Conservation (phyloP, 1,284 basidiomycete genomes). For the Chalciporus sp. region DNA sequence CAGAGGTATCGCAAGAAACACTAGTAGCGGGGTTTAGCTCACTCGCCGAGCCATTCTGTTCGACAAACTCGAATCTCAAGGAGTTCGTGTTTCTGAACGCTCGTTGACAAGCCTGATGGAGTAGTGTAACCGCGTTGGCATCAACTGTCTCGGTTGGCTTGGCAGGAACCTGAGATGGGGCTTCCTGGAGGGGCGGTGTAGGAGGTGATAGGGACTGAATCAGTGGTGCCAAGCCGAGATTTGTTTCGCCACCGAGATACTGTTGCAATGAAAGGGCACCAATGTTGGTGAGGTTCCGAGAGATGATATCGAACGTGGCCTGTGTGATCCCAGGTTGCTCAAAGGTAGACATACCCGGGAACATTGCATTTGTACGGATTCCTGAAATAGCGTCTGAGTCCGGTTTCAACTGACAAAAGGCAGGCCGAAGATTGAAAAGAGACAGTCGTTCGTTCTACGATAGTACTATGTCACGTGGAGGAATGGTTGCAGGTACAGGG, state of each 20-base stretch:
- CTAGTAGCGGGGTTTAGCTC: slow-evolving; percentile 5
- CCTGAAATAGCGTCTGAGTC: no score
- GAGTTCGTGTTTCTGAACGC: slow-evolving; percentile 39
- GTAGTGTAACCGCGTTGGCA: slow-evolving; percentile 29
- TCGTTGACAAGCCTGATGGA: slow-evolving; percentile 48
- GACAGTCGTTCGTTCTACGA: no score
- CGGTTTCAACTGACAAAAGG: no score
- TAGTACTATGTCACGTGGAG: no score
- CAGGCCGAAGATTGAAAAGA: no score
- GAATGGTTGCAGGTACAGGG: no score
- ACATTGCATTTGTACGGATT: no score
- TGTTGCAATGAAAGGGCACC: slow-evolving; percentile 27
- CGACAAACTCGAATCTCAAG: slow-evolving; percentile 48
- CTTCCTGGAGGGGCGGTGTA: background rate
- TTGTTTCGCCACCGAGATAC: slow-evolving; percentile 17
- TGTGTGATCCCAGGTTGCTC: background rate
- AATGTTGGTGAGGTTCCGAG: slow-evolving; percentile 18
- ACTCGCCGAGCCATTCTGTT: slow-evolving; percentile 40
- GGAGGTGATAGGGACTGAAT: background rate
- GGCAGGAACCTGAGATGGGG: background rate
- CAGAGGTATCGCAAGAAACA: background rate
- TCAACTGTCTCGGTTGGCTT: slow-evolving; percentile 2
- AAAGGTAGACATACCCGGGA: background rate
- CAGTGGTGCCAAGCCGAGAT: background rate
- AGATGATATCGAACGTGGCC: slow-evolving; percentile 14